phyloP scores from a whole-genome alignment of 164 flowering plant genomes.

The Berberis thunbergii region DNA sequence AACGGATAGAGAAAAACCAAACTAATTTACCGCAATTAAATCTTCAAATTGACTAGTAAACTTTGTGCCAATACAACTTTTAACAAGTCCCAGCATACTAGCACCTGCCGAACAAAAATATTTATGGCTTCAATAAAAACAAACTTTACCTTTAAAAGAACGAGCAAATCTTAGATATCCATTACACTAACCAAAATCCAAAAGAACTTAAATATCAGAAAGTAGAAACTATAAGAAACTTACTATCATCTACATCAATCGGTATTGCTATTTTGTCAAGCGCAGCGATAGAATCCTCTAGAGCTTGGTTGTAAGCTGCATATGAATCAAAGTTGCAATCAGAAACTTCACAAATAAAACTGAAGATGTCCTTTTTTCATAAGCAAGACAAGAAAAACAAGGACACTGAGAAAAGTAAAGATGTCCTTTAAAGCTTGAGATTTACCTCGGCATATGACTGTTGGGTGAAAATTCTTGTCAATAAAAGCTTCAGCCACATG shows the following conservation, averaged over 20 bases:
- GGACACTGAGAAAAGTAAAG: no score
- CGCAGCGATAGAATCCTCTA: constrained; percentile 87
- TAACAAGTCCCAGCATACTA: constrained; percentile 66
- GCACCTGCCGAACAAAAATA: constrained; percentile 37
- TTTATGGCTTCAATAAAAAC: background rate
- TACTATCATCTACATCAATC: constrained; percentile 76
- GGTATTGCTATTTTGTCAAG: constrained; percentile 84
- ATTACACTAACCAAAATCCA: no score
- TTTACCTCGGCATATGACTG: no score
- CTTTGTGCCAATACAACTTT: constrained; percentile 89
- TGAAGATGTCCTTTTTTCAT: background rate
- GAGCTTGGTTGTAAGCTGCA: constrained; percentile 78
- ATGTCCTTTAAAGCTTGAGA: no score
- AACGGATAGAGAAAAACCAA: background rate
- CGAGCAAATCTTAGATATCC: no score
- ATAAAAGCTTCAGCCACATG: no score
- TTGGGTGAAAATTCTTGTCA: no score
- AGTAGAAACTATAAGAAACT: constrained; percentile 12
- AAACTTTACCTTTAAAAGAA: background rate
- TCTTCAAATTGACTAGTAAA: constrained; percentile 93
- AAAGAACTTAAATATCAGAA: background rate
- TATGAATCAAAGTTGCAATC: no score
- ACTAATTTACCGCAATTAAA: constrained; percentile 66
- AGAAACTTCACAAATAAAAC: background rate
- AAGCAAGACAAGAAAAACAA: no score